Evolutionary conservation across 495 filamentous ascomycete species (phyloP).

Genomic region (Podospora bellae-mahoneyi): DNA sequence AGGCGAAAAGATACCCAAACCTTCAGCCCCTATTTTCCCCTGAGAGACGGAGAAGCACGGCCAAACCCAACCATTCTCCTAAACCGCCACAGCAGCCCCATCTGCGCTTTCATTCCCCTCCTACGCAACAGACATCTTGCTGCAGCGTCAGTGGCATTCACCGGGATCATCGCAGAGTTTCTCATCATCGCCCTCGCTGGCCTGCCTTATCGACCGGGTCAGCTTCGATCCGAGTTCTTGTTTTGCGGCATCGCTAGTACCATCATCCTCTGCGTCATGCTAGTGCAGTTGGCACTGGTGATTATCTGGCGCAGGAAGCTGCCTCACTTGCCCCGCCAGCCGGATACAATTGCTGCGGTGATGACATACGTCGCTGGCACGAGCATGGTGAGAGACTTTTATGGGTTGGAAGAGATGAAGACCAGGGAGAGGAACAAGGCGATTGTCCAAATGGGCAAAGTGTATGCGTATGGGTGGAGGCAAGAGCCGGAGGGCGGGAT

Average conservation of each 20-base stretch:
- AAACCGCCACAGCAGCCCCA: constrained; percentile 23
- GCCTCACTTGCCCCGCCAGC: constrained; percentile 23
- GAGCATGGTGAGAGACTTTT: constrained; percentile 23
- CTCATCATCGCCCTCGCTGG: constrained; percentile 31
- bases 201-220: constrained; percentile 32
- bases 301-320: constrained; percentile 20
- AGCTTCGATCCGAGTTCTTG: constrained; percentile 30
- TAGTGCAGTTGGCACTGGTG: constrained; percentile 20
- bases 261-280: constrained; percentile 27
- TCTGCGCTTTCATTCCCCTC: constrained; percentile 31
- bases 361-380: constrained; percentile 27
- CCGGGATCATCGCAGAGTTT: constrained; percentile 27
- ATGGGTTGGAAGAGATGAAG: constrained; percentile 18
- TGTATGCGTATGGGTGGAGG: constrained; percentile 29
- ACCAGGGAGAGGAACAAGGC: constrained; percentile 16
- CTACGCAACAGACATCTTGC: constrained; percentile 23
- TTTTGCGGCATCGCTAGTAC: constrained; percentile 24
- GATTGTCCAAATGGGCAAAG: constrained; percentile 22
- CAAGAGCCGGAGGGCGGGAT: constrained; percentile 22
- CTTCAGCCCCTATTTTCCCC: constrained; percentile 21
- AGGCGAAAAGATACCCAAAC: constrained; percentile 20
- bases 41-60: constrained; percentile 13
- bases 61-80: constrained; percentile 29
- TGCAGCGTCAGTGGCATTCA: constrained; percentile 27
- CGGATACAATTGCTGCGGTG: constrained; percentile 24